Evolutionary conservation across 495 filamentous ascomycete genomes (phyloP), one percentile per base, ranked within the genome.

Genomic region (Penicillium paxilli): DNA sequence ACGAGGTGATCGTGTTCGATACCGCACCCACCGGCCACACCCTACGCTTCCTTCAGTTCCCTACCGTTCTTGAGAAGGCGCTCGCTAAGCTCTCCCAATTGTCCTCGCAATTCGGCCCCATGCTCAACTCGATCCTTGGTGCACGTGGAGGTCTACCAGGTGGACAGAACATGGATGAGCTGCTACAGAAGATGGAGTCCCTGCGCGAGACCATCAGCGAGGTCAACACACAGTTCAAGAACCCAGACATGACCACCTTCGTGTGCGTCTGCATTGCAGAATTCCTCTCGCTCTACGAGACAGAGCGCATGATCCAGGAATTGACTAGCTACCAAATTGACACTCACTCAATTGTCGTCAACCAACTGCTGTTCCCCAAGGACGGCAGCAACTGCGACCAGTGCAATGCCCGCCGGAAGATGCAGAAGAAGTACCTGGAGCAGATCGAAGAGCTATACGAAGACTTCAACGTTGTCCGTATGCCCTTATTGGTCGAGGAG

Each of bases 351-450:
- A 97, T 99, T 57, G 94, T 99, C 16, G 94, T 99, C 66, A 99
- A 99, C 72, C 94, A 99, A 79, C 80, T 98, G 55, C 74, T 98
- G 50, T 98, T 96, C 76, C 94, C 94, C 14, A 91, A 89, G 70
- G 80, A 87, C 55, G 87, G 86, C 20, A 94, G 87, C 62, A 80
- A 83, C 26, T 99, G 94, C 70, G 91, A 96, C 44, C 94, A 99
- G 76, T 99, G 94, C 72, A 96, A 91, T 63, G 90, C 94, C 23
- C 78, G 94, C 51, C 81, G 93, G 63, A 92, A 92, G 76, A 99
- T 99, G 94, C 94, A 99, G 78, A 95, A 93, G 85, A 99, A 99
- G 73, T 99, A 99, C 65, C 77, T 99, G 20, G 93, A 96, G 62
- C 94, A 99, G 78, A 98, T 98, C 56, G 91, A 96, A 73, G 95